phyloP scores from a whole-genome alignment of 2,329 filamentous ascomycete genomes.

The Coniella vitis region DNA sequence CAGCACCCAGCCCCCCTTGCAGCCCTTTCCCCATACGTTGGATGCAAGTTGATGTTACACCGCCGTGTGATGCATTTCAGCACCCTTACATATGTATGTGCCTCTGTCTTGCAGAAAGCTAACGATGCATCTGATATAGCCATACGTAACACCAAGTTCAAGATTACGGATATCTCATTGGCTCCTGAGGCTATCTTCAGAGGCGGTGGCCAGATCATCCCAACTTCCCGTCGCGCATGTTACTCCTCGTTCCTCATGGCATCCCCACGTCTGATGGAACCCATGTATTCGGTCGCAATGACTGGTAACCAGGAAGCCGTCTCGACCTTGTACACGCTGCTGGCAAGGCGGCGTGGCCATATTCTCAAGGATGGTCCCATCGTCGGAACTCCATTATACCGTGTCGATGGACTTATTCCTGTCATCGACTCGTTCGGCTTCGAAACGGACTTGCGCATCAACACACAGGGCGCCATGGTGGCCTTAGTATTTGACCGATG shows the following conservation, averaged over 20 bases:
- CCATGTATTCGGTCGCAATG: constrained; percentile 87
- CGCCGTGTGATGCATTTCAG: no score
- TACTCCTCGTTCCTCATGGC: constrained; percentile 98
- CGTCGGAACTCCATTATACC: constrained; percentile 88
- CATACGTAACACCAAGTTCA: constrained; percentile 97
- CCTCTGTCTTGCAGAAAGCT: constrained; percentile 6
- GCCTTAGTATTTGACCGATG: constrained; percentile 92
- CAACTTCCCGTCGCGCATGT: constrained; percentile 83
- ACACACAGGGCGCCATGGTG: constrained; percentile 88
- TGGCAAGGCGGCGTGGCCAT: constrained; percentile 82
- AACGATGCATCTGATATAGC: constrained; percentile 43
- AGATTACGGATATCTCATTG: constrained; percentile 82
- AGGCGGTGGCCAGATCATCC: constrained; percentile 94
- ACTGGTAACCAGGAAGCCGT: constrained; percentile 87
- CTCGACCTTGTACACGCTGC: constrained; percentile 82
- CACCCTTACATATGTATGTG: background rate
- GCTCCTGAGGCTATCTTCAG: constrained; percentile 89
- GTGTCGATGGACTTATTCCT: constrained; percentile 82
- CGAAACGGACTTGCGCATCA: constrained; percentile 93
- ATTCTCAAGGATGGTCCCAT: constrained; percentile 92
- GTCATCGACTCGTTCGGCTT: constrained; percentile 98
- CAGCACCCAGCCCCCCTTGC: constrained; percentile 6
- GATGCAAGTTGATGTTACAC: background rate
- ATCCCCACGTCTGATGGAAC: constrained; percentile 92
- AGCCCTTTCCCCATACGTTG: constrained; percentile 4